Conservation (phyloP, 2,329 filamentous ascomycete genomes). For the Cordyceps cicadae region DNA sequence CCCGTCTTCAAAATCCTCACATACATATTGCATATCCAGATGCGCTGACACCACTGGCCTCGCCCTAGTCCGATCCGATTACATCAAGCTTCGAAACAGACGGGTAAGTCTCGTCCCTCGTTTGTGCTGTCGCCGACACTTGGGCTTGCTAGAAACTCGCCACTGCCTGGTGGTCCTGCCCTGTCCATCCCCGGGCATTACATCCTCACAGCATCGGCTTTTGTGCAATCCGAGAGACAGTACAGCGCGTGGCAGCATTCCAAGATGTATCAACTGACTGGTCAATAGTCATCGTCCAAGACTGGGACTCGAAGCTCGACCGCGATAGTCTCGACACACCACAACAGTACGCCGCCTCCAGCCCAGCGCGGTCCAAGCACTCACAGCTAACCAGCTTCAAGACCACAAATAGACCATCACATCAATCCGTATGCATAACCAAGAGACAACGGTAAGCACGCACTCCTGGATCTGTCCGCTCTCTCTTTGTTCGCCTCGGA, state of each 20-base stretch:
- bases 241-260: neutral
- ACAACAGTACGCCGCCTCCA: neutral
- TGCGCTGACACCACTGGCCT: slow-evolving; percentile 1
- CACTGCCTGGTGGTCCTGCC: neutral
- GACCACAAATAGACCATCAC: neutral
- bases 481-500: neutral
- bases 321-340: neutral
- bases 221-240: too few species aligned
- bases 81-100: neutral
- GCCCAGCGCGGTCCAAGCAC: neutral
- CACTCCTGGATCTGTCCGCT: neutral
- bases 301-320: neutral
- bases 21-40: neutral
- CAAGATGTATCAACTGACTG: neutral
- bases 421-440: neutral
- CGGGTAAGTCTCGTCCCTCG: neutral
- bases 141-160: neutral
- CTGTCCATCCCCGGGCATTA: neutral
- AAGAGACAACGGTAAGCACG: neutral
- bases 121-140: neutral
- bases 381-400: neutral
- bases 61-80: neutral
- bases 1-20: neutral
- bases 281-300: neutral
- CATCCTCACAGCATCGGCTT: neutral